A percentile compares a stretch with the other conserved stretches of the same genome.
Evolutionary conservation across 208 protist species (phyloP).

Genomic region (Trypanosoma rangeli): DNA sequence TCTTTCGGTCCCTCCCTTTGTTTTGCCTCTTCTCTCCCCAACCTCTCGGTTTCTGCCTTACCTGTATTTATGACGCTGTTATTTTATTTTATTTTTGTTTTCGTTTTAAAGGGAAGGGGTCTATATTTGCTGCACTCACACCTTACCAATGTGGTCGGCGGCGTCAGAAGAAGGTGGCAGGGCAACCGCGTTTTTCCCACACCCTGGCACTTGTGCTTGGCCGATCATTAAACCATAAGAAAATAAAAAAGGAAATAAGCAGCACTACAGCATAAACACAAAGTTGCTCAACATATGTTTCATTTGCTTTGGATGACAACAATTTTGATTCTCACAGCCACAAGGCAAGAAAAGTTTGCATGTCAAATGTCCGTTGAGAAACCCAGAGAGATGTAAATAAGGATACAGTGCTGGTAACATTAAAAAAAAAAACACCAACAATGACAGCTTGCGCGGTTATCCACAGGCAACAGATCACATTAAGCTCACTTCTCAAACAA

Average conservation of each 20-base stretch:
- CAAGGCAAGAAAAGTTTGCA: no score
- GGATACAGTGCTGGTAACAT: background rate
- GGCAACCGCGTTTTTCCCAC: background rate
- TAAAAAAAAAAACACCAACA: background rate
- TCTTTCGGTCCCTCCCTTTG: background rate
- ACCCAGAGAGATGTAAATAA: no score
- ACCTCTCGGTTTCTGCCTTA: background rate
- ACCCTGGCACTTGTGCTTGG: no score
- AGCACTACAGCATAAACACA: background rate
- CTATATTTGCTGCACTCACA: background rate
- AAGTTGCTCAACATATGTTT: background rate
- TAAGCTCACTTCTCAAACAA: background rate
- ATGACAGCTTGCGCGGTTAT: background rate
- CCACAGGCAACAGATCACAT: background rate
- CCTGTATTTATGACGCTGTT: background rate
- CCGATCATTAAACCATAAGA: conserved; percentile 7
- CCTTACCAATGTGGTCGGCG: background rate
- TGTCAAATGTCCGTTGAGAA: no score
- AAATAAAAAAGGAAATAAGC: background rate
- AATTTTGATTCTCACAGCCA: no score
- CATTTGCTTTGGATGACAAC: background rate
- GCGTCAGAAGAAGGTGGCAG: background rate
- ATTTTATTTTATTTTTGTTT: background rate
- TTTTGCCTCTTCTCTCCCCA: background rate
- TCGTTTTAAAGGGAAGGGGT: background rate